Evolutionary conservation across 2,329 filamentous ascomycete genomes (phyloP), one percentile per base, ranked within the genome.

Genomic region (Penicillium verrucosum): DNA sequence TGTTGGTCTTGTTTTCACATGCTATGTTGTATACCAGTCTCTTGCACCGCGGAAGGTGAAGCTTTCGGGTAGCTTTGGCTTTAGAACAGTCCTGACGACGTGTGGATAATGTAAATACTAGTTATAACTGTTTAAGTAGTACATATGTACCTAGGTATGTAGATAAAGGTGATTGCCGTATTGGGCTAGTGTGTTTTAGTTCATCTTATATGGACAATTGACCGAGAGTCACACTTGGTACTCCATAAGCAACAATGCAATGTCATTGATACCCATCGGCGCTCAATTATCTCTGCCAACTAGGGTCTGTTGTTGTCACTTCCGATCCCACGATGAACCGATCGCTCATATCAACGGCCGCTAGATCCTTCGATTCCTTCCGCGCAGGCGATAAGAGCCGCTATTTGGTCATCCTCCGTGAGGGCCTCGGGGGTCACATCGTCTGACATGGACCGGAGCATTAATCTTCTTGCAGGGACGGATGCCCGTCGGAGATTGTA

Each of bases 401-500:
- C 37, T n/a, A 38, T 51, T 47, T 32, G 54, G 30, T 42, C 12
- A 10, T 32, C 4, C 23, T 49, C 41, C 42, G 57, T 44, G 47
- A 59, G 18, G 18, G 18, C 18, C 18, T 18, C 18, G 18, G 59
- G 41, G 51, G 62, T 63, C 58, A 63, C 57, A 64, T 64, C 48
- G 52, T 32, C 32, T 32, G 14, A 25, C 9, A n/a, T 36, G 36
- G 14, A 21, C 16, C 25, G 40, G 43, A 50, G 50, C 29, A 14
- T 14, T 49, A 16, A 32, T 16, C 10, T 21, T 38, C n/a, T 12
- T 16, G 11, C 14, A 32, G 29, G 40, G 25, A 41, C 54, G 54
- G 48, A 52, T 52, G 7, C 41, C 54, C 54, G 54, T 56, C 54
- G 54, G 54, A 52, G 48, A 56, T 56, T 41, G 32, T 37, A 37